Base-by-base conservation (phyloP, 768 basidiomycete genomes). In the Amanita exitialis region DNA sequence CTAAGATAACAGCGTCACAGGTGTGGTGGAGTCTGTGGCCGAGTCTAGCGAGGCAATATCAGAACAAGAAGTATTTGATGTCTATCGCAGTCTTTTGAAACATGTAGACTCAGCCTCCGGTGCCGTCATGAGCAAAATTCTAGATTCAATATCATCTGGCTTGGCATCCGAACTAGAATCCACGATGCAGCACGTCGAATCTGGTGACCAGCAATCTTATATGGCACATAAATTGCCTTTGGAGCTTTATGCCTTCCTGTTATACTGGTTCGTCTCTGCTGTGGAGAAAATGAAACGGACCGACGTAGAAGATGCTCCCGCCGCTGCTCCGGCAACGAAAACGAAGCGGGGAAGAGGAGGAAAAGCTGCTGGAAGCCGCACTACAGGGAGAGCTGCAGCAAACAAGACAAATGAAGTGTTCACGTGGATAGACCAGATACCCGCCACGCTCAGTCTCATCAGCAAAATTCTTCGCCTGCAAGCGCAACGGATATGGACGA, bases 201-300 rank as follows among this genome's bases (percentile, higher is more conserved):
- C 77, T 5, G 88, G 85, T 23, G 79, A 84, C 44, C 77, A 82
- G 52, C 73, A 84, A 51, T 70, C 73, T 1, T 74, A 78, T 58
- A 65, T 75, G 55, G 59, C 70, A 0, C 91, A 92, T 64, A 88
- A 84, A 63, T 56, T 62, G 3, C 80, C 90, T 0, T 72, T 99
- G 53, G 96, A 98, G 64, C 83, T 88, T 74, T 97, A 90, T 64
- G 87, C 86, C 6, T 97, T 98, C 63, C 70, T 97, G 21, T 66
- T 96, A n/a, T 76, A 83, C 54, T 97, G 93, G 93, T 94, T 94
- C 62, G 86, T 90, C 13, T 67, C 71, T 9, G 82, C 82, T 0
- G 86, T 83, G 1, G 92, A 95, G 66, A 86, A 84, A 57, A 79
- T 85, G 53, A 86, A 84, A 39, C 69, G 69, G 5, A 61, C 72